These are phyloP conservation scores for Dothistroma septosporum DNA, from an alignment of 2,329 filamentous ascomycete genomes.

Conservation along the genomic window DNA sequence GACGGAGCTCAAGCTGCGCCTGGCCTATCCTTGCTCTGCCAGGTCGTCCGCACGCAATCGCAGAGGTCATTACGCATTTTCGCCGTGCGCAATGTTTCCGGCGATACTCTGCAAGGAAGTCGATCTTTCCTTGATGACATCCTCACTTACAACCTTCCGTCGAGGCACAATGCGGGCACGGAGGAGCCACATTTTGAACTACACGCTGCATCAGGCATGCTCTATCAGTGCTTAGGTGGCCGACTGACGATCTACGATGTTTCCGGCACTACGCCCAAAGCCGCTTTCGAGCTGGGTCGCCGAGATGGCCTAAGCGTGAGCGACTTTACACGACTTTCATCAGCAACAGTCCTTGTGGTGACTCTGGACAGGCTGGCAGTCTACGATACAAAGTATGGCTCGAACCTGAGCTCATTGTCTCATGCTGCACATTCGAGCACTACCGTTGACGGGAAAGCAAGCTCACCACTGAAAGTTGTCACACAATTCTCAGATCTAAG, in stretches of 20 bases:
- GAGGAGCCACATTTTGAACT: conserved; percentile 26
- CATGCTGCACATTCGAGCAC: conserved; percentile 18
- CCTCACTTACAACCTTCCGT: conserved; percentile 24
- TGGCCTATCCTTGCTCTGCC: conserved; percentile 20
- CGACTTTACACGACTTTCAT: conserved; percentile 64
- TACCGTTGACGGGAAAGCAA: neutral
- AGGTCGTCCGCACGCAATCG: conserved; percentile 13
- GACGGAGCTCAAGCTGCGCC: neutral
- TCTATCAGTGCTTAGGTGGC: conserved; percentile 57
- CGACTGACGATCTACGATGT: conserved; percentile 61
- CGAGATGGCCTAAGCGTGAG: conserved; percentile 46
- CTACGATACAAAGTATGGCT: conserved; percentile 66
- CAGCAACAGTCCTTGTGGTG: conserved; percentile 61
- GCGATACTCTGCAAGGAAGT: conserved; percentile 11
- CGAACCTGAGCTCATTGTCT: conserved; percentile 43
- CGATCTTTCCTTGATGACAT: conserved; percentile 19
- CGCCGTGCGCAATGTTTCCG: conserved; percentile 15
- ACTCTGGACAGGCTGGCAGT: conserved; percentile 55
- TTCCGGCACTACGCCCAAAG: conserved; percentile 57
- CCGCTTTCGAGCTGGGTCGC: conserved; percentile 47
- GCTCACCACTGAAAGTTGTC: conserved; percentile 14
- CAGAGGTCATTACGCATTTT: conserved; percentile 18
- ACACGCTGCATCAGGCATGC: conserved; percentile 57
- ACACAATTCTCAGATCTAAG: conserved; percentile 63
- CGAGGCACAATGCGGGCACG: conserved; percentile 5